A percentile compares a stretch with the other conserved stretches of the same genome.
phyloP scores from a whole-genome alignment of 352 stramenopile species.

The Phytophthora ohioensis region DNA sequence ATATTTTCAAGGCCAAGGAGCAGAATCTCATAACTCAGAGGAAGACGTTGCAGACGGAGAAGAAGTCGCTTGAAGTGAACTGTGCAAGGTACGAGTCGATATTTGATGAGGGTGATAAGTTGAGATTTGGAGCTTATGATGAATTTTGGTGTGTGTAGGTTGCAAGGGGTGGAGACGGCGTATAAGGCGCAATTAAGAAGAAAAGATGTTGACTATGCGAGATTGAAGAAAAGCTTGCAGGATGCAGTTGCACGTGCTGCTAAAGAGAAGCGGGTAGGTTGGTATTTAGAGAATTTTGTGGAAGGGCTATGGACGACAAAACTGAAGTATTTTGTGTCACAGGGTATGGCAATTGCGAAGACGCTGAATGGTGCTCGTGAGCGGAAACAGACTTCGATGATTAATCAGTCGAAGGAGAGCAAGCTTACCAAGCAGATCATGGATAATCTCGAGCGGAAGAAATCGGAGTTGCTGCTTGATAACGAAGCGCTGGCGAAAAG shows the following conservation, averaged over 20 bases:
- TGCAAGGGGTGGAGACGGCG: constrained; percentile 79
- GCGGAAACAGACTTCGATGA: constrained; percentile 41
- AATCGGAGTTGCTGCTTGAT: constrained; percentile 67
- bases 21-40: constrained; percentile 57
- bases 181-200: constrained; percentile 78
- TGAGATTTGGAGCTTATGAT: constrained; percentile 6
- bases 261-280: constrained; percentile 67
- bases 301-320: neutral
- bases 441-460: constrained; percentile 69
- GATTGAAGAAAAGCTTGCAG: constrained; percentile 76
- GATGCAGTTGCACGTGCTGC: constrained; percentile 53
- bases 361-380: constrained; percentile 53
- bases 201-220: constrained; percentile 82
- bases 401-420: constrained; percentile 59
- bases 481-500: constrained; percentile 69
- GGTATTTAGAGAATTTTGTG: neutral
- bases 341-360: constrained; percentile 59
- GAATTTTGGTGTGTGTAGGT: constrained; percentile 22
- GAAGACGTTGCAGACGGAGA: constrained; percentile 65
- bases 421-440: constrained; percentile 71
- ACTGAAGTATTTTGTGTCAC: neutral
- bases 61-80: constrained; percentile 73
- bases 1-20: constrained; percentile 72
- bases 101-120: neutral
- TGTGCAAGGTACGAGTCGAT: constrained; percentile 53